Conservation (phyloP, 2,329 filamentous ascomycete species). For the Myriosclerotinia scirpicola region DNA sequence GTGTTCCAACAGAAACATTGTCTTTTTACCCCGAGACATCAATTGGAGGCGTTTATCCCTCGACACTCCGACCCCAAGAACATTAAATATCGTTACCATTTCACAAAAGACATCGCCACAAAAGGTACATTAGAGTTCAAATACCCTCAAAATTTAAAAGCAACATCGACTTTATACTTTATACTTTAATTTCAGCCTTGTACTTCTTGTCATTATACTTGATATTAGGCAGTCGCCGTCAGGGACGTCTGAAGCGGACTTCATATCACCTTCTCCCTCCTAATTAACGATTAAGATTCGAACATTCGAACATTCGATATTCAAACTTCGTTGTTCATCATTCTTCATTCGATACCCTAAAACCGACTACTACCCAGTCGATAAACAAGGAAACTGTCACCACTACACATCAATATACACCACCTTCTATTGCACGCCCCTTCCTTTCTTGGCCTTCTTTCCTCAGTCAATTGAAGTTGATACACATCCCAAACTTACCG, state of each 20-base stretch:
- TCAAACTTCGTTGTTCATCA: neutral
- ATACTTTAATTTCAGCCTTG: slow-evolving; percentile 10
- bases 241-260: neutral
- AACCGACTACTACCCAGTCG: neutral
- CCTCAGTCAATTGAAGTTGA: neutral
- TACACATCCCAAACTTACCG: neutral
- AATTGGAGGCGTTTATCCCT: neutral
- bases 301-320: slow-evolving; percentile 2
- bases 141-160: neutral
- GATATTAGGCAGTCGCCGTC: neutral
- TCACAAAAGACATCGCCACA: neutral
- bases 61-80: neutral
- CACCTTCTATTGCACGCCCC: neutral
- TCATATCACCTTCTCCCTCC: neutral
- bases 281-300: neutral
- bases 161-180: neutral
- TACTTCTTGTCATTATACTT: neutral
- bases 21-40: neutral
- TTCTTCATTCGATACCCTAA: neutral
- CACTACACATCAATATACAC: neutral
- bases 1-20: neutral
- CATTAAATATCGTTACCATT: neutral
- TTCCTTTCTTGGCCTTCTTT: slow-evolving; percentile 3
- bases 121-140: neutral
- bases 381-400: neutral